Percentiles rank a stretch among this genome's conserved stretches.
Conservation (phyloP, 768 basidiomycete genomes). For the Collybia sp. region DNA sequence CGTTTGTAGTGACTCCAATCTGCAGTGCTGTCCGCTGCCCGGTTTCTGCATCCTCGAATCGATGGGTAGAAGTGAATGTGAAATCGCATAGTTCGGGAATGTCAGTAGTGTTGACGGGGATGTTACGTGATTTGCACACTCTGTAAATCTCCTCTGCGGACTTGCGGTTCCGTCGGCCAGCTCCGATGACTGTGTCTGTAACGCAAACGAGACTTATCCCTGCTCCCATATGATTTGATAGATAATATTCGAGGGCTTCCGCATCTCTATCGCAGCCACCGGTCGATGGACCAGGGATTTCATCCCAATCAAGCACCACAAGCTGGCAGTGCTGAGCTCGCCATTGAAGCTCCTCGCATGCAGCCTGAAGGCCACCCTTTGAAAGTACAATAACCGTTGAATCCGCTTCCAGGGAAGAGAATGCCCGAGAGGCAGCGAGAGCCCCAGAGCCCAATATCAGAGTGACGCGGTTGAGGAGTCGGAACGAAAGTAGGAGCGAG, state of each 20-base stretch:
- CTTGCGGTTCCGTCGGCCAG: constrained; percentile 33
- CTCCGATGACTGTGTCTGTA: constrained; percentile 66
- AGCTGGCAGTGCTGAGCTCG: constrained; percentile 54
- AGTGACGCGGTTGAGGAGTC: constrained; percentile 43
- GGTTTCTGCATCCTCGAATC: constrained; percentile 54
- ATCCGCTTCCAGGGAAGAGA: constrained; percentile 77
- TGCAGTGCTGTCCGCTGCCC: constrained; percentile 52
- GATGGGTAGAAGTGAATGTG: constrained; percentile 80
- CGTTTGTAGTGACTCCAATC: constrained; percentile 87
- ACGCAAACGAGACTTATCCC: constrained; percentile 58
- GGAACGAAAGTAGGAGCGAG: constrained; percentile 77
- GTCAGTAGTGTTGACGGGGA: constrained; percentile 86
- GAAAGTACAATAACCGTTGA: constrained; percentile 64
- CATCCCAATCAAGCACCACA: constrained; percentile 50
- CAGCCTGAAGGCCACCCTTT: constrained; percentile 37
- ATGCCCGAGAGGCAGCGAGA: constrained; percentile 82
- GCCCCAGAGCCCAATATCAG: constrained; percentile 76
- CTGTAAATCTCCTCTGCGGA: constrained; percentile 58
- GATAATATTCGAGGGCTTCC: constrained; percentile 42
- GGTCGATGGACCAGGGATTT: constrained; percentile 32
- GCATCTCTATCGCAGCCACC: constrained; percentile 29
- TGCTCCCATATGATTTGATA: constrained; percentile 21
- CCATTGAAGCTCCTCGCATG: constrained; percentile 74
- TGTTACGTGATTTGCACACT: constrained; percentile 49
- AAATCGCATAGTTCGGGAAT: constrained; percentile 86